Evolutionary conservation across 192 early-diverging fungal species (phyloP), one percentile per base, ranked within the genome.

Genomic region (Coemansia sp.): DNA sequence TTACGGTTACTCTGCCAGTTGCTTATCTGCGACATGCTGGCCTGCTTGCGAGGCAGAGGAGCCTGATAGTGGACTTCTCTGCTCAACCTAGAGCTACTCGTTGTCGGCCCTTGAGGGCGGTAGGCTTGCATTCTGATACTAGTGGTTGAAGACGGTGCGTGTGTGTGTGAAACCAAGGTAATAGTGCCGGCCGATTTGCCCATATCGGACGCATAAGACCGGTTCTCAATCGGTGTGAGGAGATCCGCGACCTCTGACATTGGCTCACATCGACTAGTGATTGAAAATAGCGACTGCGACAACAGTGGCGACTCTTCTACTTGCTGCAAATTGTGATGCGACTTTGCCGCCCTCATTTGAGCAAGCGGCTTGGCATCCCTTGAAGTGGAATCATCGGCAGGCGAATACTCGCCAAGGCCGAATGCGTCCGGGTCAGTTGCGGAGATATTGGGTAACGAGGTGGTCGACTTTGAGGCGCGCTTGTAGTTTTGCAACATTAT

Each of bases 21-120:
- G 45, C 68, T 69, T 14, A 74, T 60, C 31, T 79, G 69, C 36
- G 72, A 72, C 77, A 74, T 71, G 59, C 77, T 80, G 14, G 60
- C 64, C 14, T 74, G 77, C 61, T 66, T 74, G 53, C 68, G 77
- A 33, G 69, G 50, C 3, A 62, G 21, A 1, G 59, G 31, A 0
- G 16, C 23, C 28, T 38, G 53, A 9, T n/a, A 28, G 35, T 48
- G 36, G 4, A 34, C 51, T 13, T 5, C 28, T 18, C 18, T 48
- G 50, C 20, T 53, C 28, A 26, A 16, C 18, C 13, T 4, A 38
- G 45, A 23, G 46, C 21, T 16, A 56, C 20, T 14, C n/a, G 28
- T 9, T 28, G 36, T n/a, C 33, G 9, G 8, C 21, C 28, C 28
- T 28, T 23, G 42, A 11, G 20, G 38, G 21, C 20, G 11, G 28